A percentile compares a stretch with the other conserved stretches of the same genome.
These are phyloP conservation scores for Arctium minus DNA, from an alignment of 129 eudicot species.

Conservation along the genomic window DNA sequence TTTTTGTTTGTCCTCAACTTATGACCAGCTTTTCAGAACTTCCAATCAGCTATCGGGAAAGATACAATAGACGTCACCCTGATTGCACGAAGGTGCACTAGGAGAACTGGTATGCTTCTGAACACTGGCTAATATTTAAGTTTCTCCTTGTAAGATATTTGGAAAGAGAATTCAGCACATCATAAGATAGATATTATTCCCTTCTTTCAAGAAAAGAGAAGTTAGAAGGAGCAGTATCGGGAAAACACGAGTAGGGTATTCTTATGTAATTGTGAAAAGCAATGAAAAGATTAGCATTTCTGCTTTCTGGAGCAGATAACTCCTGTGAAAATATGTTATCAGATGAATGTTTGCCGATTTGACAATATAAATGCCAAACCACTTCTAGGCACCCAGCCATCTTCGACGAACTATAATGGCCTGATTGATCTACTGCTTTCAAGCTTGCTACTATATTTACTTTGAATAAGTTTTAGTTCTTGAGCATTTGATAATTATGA, in stretches of 20 bases:
- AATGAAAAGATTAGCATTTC: background rate
- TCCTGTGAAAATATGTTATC: too few species aligned
- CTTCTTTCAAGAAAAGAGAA: background rate
- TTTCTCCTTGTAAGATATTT: constrained; percentile 9
- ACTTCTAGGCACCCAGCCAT: too few species aligned
- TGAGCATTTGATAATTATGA: background rate
- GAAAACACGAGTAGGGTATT: background rate
- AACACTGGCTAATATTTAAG: background rate
- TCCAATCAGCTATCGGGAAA: constrained; percentile 81
- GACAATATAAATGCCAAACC: too few species aligned
- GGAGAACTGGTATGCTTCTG: constrained; percentile 67
- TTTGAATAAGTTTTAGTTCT: background rate
- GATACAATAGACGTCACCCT: constrained; percentile 80
- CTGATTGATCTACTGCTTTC: too few species aligned
- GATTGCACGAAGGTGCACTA: constrained; percentile 90
- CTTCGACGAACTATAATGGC: too few species aligned
- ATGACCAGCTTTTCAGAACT: constrained; percentile 73
- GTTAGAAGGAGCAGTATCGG: too few species aligned
- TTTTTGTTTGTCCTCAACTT: constrained; percentile 48
- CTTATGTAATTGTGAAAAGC: background rate
- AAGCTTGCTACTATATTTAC: background rate
- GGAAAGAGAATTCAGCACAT: background rate
- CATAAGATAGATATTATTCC: background rate
- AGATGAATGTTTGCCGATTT: too few species aligned
- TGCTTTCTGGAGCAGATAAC: background rate